phyloP scores from a whole-genome alignment of 2,329 filamentous ascomycete genomes.

The Huntiella bhutanensis region DNA sequence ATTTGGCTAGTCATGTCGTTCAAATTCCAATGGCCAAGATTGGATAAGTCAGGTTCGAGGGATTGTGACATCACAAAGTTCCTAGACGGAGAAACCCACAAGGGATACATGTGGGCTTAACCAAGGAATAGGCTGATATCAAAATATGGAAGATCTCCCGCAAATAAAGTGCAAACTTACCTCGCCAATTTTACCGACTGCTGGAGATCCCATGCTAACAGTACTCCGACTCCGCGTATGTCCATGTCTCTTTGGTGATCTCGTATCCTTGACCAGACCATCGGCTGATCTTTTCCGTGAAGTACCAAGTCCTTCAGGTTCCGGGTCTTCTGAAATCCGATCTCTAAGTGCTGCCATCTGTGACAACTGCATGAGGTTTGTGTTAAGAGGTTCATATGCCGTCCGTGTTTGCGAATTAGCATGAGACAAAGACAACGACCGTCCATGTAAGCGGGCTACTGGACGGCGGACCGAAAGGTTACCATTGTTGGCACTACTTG shows the following conservation, averaged over 20 bases:
- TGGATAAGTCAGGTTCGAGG: too few species aligned
- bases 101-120: neutral
- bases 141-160: neutral
- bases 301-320: conserved; percentile 14
- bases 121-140: neutral
- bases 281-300: conserved; percentile 50
- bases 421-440: neutral
- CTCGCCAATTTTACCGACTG: conserved; percentile 50
- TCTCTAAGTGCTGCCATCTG: conserved; percentile 28
- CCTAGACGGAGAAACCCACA: neutral
- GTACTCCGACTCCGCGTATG: conserved; percentile 52
- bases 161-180: conserved; percentile 4
- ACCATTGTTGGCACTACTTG: neutral
- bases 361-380: conserved; percentile 30
- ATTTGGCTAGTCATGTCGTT: neutral
- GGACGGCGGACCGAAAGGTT: neutral
- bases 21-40: too few species aligned
- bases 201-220: conserved; percentile 36
- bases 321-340: conserved; percentile 22
- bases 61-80: too few species aligned
- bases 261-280: conserved; percentile 39
- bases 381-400: conserved; percentile 15
- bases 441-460: neutral
- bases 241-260: conserved; percentile 16
- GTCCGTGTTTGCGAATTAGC: conserved; percentile 11